Conservation (phyloP, 208 protist species). For the Leishmania mexicana region DNA sequence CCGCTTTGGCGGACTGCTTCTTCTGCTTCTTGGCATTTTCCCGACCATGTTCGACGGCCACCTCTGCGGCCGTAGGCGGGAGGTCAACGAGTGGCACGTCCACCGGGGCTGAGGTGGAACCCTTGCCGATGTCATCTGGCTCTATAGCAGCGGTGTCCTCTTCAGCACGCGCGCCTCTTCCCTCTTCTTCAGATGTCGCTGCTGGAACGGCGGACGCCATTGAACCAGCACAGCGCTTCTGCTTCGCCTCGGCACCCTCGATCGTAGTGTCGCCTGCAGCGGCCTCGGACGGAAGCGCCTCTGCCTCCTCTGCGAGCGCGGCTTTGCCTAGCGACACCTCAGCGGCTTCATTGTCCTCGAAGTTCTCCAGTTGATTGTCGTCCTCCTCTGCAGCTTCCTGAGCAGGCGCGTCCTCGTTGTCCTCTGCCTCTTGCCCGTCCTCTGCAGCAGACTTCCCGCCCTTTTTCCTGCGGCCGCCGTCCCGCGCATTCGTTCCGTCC, state of each 20-base stretch:
- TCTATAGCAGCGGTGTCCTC: background rate
- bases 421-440: background rate
- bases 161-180: background rate
- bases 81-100: constrained; percentile 18
- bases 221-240: background rate
- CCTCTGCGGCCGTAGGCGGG: constrained; percentile 24
- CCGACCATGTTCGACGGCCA: constrained; percentile 21
- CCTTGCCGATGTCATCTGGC: background rate
- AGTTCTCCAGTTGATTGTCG: background rate
- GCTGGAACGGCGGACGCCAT: background rate
- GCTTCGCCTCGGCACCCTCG: background rate
- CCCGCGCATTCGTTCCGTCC: background rate
- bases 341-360: background rate
- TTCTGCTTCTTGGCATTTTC: background rate
- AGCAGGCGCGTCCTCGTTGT: background rate
- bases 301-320: background rate
- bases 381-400: background rate
- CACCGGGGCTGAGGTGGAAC: background rate
- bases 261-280: background rate
- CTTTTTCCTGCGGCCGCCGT: background rate
- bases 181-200: background rate
- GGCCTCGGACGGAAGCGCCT: background rate
- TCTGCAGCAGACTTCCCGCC: background rate
- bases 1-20: constrained; percentile 1
- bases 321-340: background rate